Percentiles rank a stretch among this genome's conserved stretches.
Conservation (phyloP, 805 yeast genomes). For the Metschnikowia noctiluminum region DNA sequence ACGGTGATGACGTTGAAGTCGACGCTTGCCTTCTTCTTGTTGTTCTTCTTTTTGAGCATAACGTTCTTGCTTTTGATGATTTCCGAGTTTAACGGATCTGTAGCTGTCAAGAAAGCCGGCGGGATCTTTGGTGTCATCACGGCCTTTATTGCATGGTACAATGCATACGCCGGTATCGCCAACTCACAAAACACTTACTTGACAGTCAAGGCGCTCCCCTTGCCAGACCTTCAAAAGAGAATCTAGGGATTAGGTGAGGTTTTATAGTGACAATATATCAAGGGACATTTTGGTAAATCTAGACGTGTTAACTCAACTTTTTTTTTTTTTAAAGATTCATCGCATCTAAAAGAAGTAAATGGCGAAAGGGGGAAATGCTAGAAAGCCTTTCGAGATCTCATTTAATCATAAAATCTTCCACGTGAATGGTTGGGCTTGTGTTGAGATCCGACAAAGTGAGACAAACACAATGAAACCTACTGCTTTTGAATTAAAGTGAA, state of each 20-base stretch:
- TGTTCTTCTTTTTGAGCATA: constrained; percentile 39
- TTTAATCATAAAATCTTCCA: too few species aligned
- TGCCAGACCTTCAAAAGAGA: constrained; percentile 40
- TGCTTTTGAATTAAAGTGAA: too few species aligned
- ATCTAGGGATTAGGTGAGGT: constrained; percentile 8
- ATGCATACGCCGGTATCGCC: constrained; percentile 48
- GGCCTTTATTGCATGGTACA: constrained; percentile 44
- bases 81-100: constrained; percentile 31
- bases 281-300: too few species aligned
- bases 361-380: too few species aligned
- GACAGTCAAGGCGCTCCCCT: constrained; percentile 45
- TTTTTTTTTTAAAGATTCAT: too few species aligned
- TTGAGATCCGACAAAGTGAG: too few species aligned
- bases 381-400: too few species aligned
- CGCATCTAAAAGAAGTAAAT: too few species aligned
- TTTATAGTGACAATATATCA: too few species aligned
- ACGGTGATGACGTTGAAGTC: constrained; percentile 41
- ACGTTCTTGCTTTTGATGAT: constrained; percentile 42
- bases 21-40: constrained; percentile 39
- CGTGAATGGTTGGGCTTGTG: too few species aligned
- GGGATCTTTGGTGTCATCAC: constrained; percentile 43
- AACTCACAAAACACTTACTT: constrained; percentile 62
- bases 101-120: constrained; percentile 36
- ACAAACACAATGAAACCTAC: too few species aligned
- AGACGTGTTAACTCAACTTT: too few species aligned